A percentile compares a stretch with the other conserved stretches of the same genome.
Conservation (phyloP, 176 grass and related monocot genomes). For the Avena insularis region DNA sequence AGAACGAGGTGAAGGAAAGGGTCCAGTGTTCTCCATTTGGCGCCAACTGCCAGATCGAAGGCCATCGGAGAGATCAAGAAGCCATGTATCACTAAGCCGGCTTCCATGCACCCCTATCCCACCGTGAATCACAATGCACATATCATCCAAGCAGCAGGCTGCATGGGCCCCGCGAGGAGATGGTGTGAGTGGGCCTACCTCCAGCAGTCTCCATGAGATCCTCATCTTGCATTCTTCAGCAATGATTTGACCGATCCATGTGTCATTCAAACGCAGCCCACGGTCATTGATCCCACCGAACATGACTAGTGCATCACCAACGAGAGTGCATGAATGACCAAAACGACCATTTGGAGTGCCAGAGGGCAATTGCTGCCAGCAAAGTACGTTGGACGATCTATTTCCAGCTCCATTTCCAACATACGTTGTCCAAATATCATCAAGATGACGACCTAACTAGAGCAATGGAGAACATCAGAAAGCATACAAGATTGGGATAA, state of each 20-base stretch:
- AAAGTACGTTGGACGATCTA: conserved; percentile 50
- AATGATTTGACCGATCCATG: conserved; percentile 78
- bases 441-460: conserved; percentile 92
- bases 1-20: conserved; percentile 74
- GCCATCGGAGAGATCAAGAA: conserved; percentile 82
- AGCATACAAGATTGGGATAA: conserved; percentile 5
- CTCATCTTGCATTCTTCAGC: conserved; percentile 56
- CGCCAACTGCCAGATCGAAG: conserved; percentile 71
- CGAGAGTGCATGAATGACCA: conserved; percentile 76
- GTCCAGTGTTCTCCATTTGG: conserved; percentile 50
- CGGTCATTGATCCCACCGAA: conserved; percentile 94
- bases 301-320: conserved; percentile 65
- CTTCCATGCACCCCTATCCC: conserved; percentile 76
- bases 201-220: conserved; percentile 76
- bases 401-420: conserved; percentile 76
- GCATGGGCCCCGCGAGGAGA: conserved; percentile 87
- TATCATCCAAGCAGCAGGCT: conserved; percentile 76
- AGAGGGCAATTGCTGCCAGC: conserved; percentile 81
- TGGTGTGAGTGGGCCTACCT: conserved; percentile 65
- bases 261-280: conserved; percentile 81
- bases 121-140: conserved; percentile 76
- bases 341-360: conserved; percentile 88
- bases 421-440: conserved; percentile 93
- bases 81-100: conserved; percentile 86
- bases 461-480: conserved; percentile 50